Base-by-base conservation (phyloP, 768 basidiomycete species). In the Cyathus striatus region DNA sequence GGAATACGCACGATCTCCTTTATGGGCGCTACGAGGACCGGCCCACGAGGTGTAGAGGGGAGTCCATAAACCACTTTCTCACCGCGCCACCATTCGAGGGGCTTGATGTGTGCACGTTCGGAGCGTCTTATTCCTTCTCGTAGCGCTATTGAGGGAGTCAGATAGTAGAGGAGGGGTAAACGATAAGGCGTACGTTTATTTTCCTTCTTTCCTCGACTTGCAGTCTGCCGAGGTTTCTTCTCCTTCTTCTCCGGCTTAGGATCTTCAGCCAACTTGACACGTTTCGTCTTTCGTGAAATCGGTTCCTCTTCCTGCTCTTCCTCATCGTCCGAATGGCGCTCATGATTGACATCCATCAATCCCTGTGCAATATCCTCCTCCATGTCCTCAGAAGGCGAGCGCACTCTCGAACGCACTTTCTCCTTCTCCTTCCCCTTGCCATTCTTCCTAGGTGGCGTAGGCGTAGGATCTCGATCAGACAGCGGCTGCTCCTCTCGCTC, bases 31-130 rank as follows among this genome's bases (percentile, higher is more conserved):
- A 87, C 82, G 21, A 77, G 69, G 17, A 74, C 65, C 6, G 64
- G 48, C 5, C 72, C 70, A 6, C 72, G n/a, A 30, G 27, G 65
- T 10, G 52, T 46, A 3, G 57, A 50, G 9, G 57, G 53, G 41
- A 81, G 75, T 5, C 84, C 85, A 53, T 91, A 97, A 2, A 93
- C 82, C 18, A 91, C 76, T 48, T 81, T 84, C 64, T 98, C 95
- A 51, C 81, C 79, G n/a, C 92, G 79, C 95, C 95, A 98, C 70
- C 76, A 95, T 30, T 90, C 87, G 25, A 98, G 69, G 3, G 94
- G 95, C 38, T 66, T 65, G 52, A 79, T 81, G 23, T 79, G 79
- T 41, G 75, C 68, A 18, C 94, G 81, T 38, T 66, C 66, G 23
- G 90, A 84, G 39, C 86, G 81, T 14, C 92, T 83, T 2, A 87